These are phyloP conservation scores for Kurtzmaniella quercitrusa DNA, from an alignment of 1,139 yeast genomes.

Conservation along the genomic window DNA sequence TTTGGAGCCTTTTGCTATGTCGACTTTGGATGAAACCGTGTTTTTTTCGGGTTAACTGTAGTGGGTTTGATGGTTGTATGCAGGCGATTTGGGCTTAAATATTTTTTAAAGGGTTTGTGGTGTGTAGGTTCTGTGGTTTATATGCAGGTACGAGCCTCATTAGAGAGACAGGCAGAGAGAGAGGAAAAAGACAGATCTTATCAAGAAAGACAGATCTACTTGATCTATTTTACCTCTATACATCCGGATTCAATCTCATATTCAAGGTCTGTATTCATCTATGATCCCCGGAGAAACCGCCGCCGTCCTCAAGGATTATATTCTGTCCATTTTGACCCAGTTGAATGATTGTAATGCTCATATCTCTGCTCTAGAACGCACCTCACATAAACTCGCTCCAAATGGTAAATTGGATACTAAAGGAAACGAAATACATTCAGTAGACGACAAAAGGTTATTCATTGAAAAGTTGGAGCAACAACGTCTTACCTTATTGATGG, in stretches of 20 bases:
- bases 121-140: no score
- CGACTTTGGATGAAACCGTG: not conserved
- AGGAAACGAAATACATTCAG: constrained; percentile 1
- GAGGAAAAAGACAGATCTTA: no score
- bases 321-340: not conserved
- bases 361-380: not conserved
- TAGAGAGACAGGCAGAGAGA: no score
- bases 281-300: not conserved
- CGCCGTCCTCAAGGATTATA: not conserved
- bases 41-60: not conserved
- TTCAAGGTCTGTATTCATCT: no score
- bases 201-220: no score
- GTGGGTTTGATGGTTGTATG: not conserved
- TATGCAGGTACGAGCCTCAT: no score
- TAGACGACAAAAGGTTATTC: constrained; percentile 10
- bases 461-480: constrained; percentile 27
- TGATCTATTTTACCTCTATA: no score
- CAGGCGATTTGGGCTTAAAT: no score
- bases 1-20: constrained; percentile 6
- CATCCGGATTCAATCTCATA: no score
- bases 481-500: constrained; percentile 35
- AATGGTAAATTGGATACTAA: not conserved
- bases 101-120: no score
- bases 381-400: not conserved
- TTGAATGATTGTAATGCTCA: not conserved